A percentile compares a stretch with the other conserved stretches of the same genome.
These are phyloP conservation scores for Annona cherimola DNA, from an alignment of 164 flowering plant genomes.

Conservation along the genomic window DNA sequence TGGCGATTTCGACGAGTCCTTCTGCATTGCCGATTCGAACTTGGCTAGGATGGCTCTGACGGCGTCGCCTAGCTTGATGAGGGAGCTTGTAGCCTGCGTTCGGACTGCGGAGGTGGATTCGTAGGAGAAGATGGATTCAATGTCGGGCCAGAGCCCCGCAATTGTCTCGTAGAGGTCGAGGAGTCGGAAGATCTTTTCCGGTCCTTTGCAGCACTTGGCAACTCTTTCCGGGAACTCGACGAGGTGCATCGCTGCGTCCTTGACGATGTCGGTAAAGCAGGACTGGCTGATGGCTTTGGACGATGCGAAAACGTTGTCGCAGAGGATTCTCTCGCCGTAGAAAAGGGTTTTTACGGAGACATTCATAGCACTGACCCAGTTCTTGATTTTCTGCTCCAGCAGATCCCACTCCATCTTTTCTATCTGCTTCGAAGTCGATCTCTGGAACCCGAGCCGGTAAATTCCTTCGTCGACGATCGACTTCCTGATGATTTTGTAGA, in stretches of 20 bases:
- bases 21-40: conserved; percentile 49
- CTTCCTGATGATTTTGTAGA: conserved; percentile 48
- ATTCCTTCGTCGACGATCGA: conserved; percentile 67
- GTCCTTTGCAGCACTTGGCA: conserved; percentile 37
- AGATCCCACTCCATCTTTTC: conserved; percentile 55
- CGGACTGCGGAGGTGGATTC: conserved; percentile 40
- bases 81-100: conserved; percentile 39
- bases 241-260: conserved; percentile 41
- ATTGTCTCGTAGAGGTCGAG: conserved; percentile 57
- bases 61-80: conserved; percentile 35
- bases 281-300: conserved; percentile 49
- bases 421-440: conserved; percentile 21
- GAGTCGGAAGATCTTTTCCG: conserved; percentile 49
- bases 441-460: conserved; percentile 48
- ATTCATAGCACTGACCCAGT: conserved; percentile 53
- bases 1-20: conserved; percentile 38
- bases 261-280: conserved; percentile 49
- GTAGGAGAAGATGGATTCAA: conserved; percentile 51
- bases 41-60: conserved; percentile 32
- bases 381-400: conserved; percentile 50
- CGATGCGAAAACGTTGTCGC: conserved; percentile 52
- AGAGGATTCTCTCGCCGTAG: conserved; percentile 60
- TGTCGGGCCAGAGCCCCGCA: conserved; percentile 40
- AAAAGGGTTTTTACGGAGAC: conserved; percentile 52
- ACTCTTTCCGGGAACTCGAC: conserved; percentile 52